A percentile compares a stretch with the other conserved stretches of the same genome.
phyloP scores from a whole-genome alignment of 345 rosid genomes.

The Viola odorata region DNA sequence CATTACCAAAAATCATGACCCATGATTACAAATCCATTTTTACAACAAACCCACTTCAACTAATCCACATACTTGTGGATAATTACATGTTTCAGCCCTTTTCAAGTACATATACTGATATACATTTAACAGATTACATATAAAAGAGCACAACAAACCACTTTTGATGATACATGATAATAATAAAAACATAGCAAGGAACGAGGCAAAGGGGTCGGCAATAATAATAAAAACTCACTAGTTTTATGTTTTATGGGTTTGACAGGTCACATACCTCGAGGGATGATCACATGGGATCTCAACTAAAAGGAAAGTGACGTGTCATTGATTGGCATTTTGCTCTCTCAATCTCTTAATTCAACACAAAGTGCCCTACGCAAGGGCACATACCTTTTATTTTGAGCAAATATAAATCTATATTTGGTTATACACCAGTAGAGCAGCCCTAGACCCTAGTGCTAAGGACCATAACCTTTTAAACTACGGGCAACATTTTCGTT shows the following conservation, averaged over 20 bases:
- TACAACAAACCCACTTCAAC: slow-evolving; percentile 20
- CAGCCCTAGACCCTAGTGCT: too few species aligned
- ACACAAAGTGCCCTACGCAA: too few species aligned
- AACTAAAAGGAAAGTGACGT: slow-evolving; percentile 34
- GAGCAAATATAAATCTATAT: too few species aligned
- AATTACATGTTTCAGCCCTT: slow-evolving; percentile 11
- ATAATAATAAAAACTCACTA: slow-evolving; percentile 4
- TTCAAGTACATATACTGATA: not conserved
- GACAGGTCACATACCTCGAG: slow-evolving; percentile 45
- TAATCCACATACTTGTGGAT: slow-evolving; percentile 14
- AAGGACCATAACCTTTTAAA: too few species aligned
- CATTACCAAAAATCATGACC: slow-evolving; percentile 27
- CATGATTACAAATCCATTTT: slow-evolving; percentile 22
- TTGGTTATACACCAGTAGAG: too few species aligned
- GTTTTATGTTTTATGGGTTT: slow-evolving; percentile 18
- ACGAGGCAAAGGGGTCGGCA: slow-evolving; percentile 25
- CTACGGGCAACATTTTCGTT: too few species aligned
- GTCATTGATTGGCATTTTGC: slow-evolving; percentile 8
- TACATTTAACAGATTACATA: not conserved
- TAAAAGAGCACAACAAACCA: not conserved
- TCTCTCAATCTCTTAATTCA: too few species aligned
- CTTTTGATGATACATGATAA: not conserved
- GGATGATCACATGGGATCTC: slow-evolving; percentile 58
- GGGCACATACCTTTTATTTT: too few species aligned
- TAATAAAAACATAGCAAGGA: slow-evolving; percentile 3